These are phyloP conservation scores for Globisporangium paddicum DNA, from an alignment of 352 stramenopile species.

Conservation along the genomic window DNA sequence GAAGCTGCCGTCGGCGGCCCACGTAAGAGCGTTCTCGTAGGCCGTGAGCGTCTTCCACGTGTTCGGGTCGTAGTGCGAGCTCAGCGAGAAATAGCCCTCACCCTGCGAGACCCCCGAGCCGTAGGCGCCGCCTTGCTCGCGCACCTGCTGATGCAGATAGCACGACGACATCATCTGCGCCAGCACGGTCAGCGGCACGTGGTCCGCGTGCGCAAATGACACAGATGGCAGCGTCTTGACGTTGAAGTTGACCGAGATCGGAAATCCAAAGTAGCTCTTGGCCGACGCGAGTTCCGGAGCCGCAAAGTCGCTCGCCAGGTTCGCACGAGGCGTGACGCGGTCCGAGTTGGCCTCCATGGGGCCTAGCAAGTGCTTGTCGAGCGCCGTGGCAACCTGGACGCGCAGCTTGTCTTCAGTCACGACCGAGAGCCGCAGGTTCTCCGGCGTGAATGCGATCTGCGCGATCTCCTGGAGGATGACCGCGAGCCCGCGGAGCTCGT, in stretches of 20 bases:
- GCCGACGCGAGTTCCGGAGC: slow-evolving; percentile 20
- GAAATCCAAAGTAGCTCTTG: slow-evolving; percentile 72
- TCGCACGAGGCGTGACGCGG: slow-evolving; percentile 1
- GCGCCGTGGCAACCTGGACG: slow-evolving; percentile 34
- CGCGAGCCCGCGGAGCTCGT: slow-evolving; percentile 54
- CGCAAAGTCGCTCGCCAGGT: slow-evolving; percentile 15
- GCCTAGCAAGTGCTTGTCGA: slow-evolving; percentile 42
- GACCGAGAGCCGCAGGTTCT: slow-evolving; percentile 58
- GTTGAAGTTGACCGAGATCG: slow-evolving; percentile 80
- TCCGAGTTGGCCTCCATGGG: slow-evolving; percentile 26
- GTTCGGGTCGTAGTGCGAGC: slow-evolving; percentile 84
- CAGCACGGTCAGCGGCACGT: slow-evolving; percentile 70
- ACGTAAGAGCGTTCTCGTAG: slow-evolving; percentile 53
- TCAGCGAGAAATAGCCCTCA: slow-evolving; percentile 77
- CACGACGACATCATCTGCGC: slow-evolving; percentile 84
- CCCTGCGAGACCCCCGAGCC: slow-evolving; percentile 63
- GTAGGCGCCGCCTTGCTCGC: slow-evolving; percentile 77
- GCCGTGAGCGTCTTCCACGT: slow-evolving; percentile 72
- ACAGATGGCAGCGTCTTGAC: slow-evolving; percentile 72
- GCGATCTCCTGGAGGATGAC: slow-evolving; percentile 55
- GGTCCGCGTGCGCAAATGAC: slow-evolving; percentile 65
- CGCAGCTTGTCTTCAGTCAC: slow-evolving; percentile 74
- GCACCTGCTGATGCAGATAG: slow-evolving; percentile 77
- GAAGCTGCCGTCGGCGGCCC: slow-evolving; percentile 49
- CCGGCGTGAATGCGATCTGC: slow-evolving; percentile 42